Conservation (phyloP, 495 filamentous ascomycete genomes). For the Bacidia rubella region DNA sequence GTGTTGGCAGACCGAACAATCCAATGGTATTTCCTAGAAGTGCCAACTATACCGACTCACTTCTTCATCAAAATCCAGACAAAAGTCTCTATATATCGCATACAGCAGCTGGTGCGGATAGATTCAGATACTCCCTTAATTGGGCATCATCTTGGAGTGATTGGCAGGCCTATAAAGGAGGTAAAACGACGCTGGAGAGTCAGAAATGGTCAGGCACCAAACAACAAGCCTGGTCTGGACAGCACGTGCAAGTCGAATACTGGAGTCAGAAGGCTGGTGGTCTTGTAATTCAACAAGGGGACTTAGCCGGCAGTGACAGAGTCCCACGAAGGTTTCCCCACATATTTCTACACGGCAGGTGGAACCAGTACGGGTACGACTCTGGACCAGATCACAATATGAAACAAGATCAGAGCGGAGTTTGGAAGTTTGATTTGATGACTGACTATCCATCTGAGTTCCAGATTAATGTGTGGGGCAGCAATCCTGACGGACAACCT, state of each 20-base stretch:
- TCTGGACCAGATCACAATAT: slow-evolving; percentile 39
- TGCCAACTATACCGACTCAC: slow-evolving; percentile 41
- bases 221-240: slow-evolving; percentile 43
- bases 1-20: slow-evolving; percentile 31
- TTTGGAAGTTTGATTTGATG: slow-evolving; percentile 38
- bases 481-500: slow-evolving; percentile 31
- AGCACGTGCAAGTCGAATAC: slow-evolving; percentile 50
- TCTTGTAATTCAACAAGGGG: slow-evolving; percentile 42
- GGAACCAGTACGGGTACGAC: slow-evolving; percentile 53
- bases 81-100: slow-evolving; percentile 34
- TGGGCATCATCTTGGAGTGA: slow-evolving; percentile 41
- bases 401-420: slow-evolving; percentile 29
- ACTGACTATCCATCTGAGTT: slow-evolving; percentile 36
- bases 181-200: slow-evolving; percentile 24
- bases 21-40: slow-evolving; percentile 34
- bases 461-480: slow-evolving; percentile 37
- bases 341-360: slow-evolving; percentile 44
- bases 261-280: slow-evolving; percentile 46
- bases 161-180: slow-evolving; percentile 38
- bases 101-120: slow-evolving; percentile 43
- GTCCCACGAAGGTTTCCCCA: slow-evolving; percentile 41
- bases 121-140: slow-evolving; percentile 43
- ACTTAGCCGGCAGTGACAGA: slow-evolving; percentile 27
- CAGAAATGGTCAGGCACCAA: slow-evolving; percentile 39
- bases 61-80: slow-evolving; percentile 28